Conservation (phyloP, 768 basidiomycete species). For the Cystobasidium onofrii region DNA sequence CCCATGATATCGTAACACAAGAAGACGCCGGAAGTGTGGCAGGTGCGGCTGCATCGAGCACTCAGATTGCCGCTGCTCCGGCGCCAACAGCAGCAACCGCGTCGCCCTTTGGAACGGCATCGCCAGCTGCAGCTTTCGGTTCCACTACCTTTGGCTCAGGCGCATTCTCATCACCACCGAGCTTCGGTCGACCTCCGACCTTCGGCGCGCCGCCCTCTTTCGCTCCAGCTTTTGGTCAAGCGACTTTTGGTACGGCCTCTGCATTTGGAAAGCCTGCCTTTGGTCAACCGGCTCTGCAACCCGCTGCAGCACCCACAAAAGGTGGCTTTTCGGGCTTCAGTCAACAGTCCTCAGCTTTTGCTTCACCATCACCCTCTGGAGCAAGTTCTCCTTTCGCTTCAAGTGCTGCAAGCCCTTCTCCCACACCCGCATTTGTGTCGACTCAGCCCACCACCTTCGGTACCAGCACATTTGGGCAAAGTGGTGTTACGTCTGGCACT, state of each 20-base stretch:
- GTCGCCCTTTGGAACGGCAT: not conserved
- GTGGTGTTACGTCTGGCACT: not conserved
- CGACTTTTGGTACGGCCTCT: not conserved
- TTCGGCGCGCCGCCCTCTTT: conserved; percentile 2
- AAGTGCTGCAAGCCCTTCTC: not conserved
- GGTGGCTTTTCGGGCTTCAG: conserved; percentile 23
- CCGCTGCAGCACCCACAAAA: not conserved
- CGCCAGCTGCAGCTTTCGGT: not conserved
- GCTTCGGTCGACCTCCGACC: not conserved
- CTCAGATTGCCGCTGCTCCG: not conserved
- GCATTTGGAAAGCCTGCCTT: conserved; percentile 21
- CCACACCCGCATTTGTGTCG: conserved; percentile 6
- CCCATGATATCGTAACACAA: not conserved
- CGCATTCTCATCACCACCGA: conserved; percentile 10
- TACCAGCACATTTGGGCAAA: conserved; percentile 6
- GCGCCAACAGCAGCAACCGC: not conserved
- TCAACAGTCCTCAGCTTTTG: not conserved
- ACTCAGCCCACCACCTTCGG: not conserved
- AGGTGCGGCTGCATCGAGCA: not conserved
- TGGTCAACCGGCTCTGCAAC: not conserved
- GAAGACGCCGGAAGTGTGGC: conserved; percentile 8
- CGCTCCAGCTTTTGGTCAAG: conserved; percentile 13
- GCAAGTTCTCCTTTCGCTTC: conserved; percentile 14
- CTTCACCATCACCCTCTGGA: not conserved
- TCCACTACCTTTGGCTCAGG: not conserved